phyloP scores from a whole-genome alignment of 2,329 filamentous ascomycete species.

The Cordyceps fumosorosea region DNA sequence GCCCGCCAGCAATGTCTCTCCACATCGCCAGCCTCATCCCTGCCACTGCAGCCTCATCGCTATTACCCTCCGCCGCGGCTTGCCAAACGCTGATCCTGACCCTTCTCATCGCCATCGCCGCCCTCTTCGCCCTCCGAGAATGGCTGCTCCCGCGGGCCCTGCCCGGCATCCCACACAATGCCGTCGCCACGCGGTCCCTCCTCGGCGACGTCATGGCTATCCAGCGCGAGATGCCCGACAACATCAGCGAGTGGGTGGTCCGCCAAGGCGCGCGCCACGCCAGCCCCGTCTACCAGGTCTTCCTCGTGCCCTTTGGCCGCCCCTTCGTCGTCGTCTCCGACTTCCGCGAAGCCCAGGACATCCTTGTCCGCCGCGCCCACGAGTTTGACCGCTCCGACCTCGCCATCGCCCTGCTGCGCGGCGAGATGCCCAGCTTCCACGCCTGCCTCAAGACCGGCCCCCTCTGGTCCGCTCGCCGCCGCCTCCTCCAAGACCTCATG shows the following conservation, averaged over 20 bases:
- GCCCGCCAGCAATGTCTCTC: background rate
- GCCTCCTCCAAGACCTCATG: constrained; percentile 33
- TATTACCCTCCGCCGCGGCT: background rate
- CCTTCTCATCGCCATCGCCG: background rate
- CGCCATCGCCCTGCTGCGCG: constrained; percentile 26
- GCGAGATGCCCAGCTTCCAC: constrained; percentile 28
- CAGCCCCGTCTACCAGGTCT: constrained; percentile 40
- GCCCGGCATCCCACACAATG: constrained; percentile 39
- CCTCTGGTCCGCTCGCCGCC: constrained; percentile 27
- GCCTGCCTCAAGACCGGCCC: constrained; percentile 25
- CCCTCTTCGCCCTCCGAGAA: constrained; percentile 11
- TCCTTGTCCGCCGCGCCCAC: constrained; percentile 34
- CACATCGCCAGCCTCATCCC: background rate
- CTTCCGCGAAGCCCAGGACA: constrained; percentile 35
- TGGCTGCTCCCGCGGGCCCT: constrained; percentile 34
- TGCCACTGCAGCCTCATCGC: background rate
- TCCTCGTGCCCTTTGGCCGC: constrained; percentile 34
- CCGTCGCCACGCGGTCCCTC: constrained; percentile 25
- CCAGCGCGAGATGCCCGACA: constrained; percentile 4
- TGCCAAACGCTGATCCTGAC: background rate
- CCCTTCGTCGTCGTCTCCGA: constrained; percentile 39
- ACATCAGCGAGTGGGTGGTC: constrained; percentile 21
- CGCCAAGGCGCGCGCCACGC: constrained; percentile 25
- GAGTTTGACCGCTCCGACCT: constrained; percentile 38
- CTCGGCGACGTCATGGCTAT: constrained; percentile 34